These are phyloP conservation scores for Edaphochlamys debaryana DNA, from an alignment of 139 green algal species.

Conservation along the genomic window DNA sequence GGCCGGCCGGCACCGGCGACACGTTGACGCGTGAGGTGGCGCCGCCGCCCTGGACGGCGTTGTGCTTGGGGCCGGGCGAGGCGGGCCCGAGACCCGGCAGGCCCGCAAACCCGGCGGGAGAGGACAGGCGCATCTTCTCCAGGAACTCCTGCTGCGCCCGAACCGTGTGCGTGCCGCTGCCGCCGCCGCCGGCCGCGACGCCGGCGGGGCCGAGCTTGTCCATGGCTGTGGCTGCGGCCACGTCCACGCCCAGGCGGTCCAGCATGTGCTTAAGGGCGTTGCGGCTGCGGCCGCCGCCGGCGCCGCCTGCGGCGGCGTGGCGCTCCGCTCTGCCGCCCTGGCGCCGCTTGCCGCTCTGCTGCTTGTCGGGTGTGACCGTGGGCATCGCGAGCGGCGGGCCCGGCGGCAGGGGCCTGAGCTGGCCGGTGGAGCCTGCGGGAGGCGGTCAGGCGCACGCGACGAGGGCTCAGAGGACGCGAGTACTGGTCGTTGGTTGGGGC, in stretches of 20 bases:
- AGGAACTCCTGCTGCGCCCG: conserved; percentile 37
- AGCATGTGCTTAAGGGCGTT: conserved; percentile 50
- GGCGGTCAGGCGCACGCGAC: too few species aligned
- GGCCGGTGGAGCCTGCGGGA: background rate
- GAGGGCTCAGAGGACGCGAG: too few species aligned
- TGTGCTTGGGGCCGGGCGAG: too few species aligned
- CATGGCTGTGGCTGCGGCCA: background rate
- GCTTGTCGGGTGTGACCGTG: conserved; percentile 2
- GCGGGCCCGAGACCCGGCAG: too few species aligned
- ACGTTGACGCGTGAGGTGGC: too few species aligned
- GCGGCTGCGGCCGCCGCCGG: conserved; percentile 16
- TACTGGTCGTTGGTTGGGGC: too few species aligned
- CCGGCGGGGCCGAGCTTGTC: background rate
- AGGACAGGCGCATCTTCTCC: conserved; percentile 29
- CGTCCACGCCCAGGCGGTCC: conserved; percentile 48
- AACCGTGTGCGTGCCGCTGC: conserved; percentile 2
- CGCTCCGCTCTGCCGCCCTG: background rate
- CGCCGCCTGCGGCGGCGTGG: background rate
- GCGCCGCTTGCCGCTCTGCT: conserved; percentile 17
- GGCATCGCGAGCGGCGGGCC: background rate
- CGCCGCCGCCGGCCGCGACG: background rate
- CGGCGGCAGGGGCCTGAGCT: conserved; percentile 2
- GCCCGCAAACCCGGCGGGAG: conserved; percentile 1
- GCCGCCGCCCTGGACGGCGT: too few species aligned
- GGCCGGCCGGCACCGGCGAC: conserved; percentile 10